Percentiles rank a stretch among this genome's conserved stretches.
Conservation (phyloP, 768 basidiomycete species). For the Cystofilobasidium macerans region DNA sequence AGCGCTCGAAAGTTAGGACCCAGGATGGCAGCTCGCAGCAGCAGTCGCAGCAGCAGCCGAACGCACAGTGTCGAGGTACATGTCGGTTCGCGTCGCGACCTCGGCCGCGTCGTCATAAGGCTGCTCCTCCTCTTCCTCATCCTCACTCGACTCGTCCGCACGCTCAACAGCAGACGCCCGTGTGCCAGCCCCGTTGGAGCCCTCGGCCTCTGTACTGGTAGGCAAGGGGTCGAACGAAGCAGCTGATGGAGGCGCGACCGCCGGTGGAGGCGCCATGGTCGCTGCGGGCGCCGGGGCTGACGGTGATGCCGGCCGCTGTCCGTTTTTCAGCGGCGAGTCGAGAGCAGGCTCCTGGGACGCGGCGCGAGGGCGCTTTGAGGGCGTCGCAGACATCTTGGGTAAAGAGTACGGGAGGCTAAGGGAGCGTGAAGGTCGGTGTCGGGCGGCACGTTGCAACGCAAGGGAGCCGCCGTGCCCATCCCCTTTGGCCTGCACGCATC, state of each 20-base stretch:
- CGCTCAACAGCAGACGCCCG: constrained; percentile 7
- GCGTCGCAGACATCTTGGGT: constrained; percentile 4
- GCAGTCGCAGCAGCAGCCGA: neutral
- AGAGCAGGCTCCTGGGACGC: neutral
- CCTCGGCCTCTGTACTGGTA: neutral
- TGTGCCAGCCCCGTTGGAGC: neutral
- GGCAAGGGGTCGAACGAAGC: neutral
- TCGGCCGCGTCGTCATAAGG: constrained; percentile 31
- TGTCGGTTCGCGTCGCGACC: constrained; percentile 51
- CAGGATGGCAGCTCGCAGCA: neutral
- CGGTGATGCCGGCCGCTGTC: neutral
- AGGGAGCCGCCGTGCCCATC: too few relatives aligned
- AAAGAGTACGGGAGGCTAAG: too few relatives aligned
- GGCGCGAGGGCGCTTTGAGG: neutral
- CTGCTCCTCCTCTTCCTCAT: constrained; percentile 35
- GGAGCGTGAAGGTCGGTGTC: too few relatives aligned
- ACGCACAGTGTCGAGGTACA: constrained; percentile 87
- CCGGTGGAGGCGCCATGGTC: neutral
- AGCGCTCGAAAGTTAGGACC: neutral
- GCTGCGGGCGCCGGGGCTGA: neutral
- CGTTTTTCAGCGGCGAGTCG: constrained; percentile 1
- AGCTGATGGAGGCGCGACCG: neutral
- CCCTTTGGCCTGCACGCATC: too few relatives aligned
- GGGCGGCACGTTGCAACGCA: too few relatives aligned
- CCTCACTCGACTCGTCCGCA: constrained; percentile 31